These are phyloP conservation scores for Periconia sp. DNA, from an alignment of 2,329 filamentous ascomycete genomes.

Conservation along the genomic window DNA sequence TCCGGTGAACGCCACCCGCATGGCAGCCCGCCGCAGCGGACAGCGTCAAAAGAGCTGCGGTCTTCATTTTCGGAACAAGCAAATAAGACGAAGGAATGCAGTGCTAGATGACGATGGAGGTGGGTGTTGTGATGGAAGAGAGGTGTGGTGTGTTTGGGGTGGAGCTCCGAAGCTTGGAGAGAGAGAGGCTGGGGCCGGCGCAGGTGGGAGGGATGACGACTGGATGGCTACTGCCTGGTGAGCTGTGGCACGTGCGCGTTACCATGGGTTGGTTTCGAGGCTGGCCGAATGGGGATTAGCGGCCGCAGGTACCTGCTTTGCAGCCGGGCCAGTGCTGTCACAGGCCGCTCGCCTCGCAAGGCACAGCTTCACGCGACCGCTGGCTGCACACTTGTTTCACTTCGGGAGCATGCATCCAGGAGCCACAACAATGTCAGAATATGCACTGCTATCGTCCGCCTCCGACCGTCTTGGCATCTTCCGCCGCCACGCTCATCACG, in stretches of 20 bases:
- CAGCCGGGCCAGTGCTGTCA: too few relatives aligned
- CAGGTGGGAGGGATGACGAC: conserved; percentile 7
- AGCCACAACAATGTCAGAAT: too few relatives aligned
- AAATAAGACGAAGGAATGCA: conserved; percentile 18
- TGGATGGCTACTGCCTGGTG: not conserved
- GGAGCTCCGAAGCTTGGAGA: conserved; percentile 21
- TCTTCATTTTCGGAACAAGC: conserved; percentile 71
- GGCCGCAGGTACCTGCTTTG: not conserved
- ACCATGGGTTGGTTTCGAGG: not conserved
- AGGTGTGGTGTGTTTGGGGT: conserved; percentile 9
- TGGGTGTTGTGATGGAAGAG: conserved; percentile 12
- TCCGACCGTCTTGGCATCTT: too few relatives aligned
- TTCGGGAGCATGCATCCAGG: too few relatives aligned
- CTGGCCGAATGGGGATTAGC: not conserved
- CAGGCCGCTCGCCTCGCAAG: too few relatives aligned
- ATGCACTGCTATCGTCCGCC: too few relatives aligned
- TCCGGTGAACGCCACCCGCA: conserved; percentile 85
- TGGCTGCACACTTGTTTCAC: too few relatives aligned
- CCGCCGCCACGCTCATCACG: too few relatives aligned
- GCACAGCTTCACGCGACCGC: too few relatives aligned
- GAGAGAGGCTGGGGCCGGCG: conserved; percentile 17
- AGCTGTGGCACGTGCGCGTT: conserved; percentile 2
- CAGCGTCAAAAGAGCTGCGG: conserved; percentile 77
- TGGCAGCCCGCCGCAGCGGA: conserved; percentile 81
- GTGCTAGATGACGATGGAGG: conserved; percentile 13